phyloP scores from a whole-genome alignment of 441 rosid genomes.

The Cnidoscolus chayamansa region DNA sequence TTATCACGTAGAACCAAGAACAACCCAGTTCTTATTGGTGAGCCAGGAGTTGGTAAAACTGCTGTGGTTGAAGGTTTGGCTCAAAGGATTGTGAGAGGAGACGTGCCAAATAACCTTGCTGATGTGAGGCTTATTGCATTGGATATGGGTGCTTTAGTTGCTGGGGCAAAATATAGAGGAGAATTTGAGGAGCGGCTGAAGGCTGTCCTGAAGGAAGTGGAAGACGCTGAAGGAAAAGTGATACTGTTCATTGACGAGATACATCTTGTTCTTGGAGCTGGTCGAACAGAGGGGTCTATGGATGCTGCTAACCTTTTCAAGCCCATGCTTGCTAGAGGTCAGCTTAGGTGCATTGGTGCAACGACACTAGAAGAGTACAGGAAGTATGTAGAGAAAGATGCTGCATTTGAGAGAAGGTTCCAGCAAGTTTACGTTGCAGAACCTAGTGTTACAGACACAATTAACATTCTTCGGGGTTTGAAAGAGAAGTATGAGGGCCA shows the following conservation, averaged over 20 bases:
- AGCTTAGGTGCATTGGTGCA: slow-evolving; percentile 91
- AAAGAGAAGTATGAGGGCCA: slow-evolving; percentile 94
- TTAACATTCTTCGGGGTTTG: slow-evolving; percentile 84
- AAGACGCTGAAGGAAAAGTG: slow-evolving; percentile 85
- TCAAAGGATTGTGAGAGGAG: slow-evolving; percentile 84
- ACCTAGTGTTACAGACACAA: slow-evolving; percentile 79
- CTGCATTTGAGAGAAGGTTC: slow-evolving; percentile 92
- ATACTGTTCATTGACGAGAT: slow-evolving; percentile 90
- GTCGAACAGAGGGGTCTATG: slow-evolving; percentile 82
- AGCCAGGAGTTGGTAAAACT: slow-evolving; percentile 93
- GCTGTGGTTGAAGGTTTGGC: slow-evolving; percentile 95
- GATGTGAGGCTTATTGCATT: slow-evolving; percentile 84
- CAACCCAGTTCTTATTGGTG: slow-evolving; percentile 90
- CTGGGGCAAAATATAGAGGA: slow-evolving; percentile 86
- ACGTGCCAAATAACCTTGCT: slow-evolving; percentile 79
- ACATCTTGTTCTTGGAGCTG: slow-evolving; percentile 86
- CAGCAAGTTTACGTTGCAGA: slow-evolving; percentile 97
- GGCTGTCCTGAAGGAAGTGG: slow-evolving; percentile 83
- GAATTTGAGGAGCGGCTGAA: slow-evolving; percentile 82
- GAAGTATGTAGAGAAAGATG: slow-evolving; percentile 95
- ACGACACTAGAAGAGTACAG: slow-evolving; percentile 87
- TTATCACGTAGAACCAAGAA: slow-evolving; percentile 83
- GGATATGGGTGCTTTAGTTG: slow-evolving; percentile 86
- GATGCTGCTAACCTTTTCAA: slow-evolving; percentile 93
- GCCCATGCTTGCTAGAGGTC: slow-evolving; percentile 99